phyloP scores from a whole-genome alignment of 1,284 basidiomycete genomes.

The Salmacisia buchloeana region DNA sequence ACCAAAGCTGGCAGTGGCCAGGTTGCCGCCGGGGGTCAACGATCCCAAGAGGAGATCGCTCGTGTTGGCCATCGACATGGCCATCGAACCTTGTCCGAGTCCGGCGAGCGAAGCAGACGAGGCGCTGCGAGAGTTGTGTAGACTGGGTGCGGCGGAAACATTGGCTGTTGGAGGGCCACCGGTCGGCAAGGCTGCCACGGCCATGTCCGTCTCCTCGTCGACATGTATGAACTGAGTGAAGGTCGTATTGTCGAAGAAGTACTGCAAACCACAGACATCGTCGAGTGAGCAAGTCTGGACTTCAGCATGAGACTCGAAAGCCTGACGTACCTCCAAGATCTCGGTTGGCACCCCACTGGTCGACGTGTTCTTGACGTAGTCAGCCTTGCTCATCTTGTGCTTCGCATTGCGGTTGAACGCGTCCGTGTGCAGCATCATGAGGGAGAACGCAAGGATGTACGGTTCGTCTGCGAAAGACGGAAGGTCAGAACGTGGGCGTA shows the following conservation, averaged over 20 bases:
- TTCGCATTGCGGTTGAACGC: conserved; percentile 97
- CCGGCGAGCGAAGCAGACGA: background rate
- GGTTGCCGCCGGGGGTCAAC: background rate
- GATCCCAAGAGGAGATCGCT: background rate
- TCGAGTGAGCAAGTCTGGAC: conserved; percentile 5
- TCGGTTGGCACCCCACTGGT: conserved; percentile 76
- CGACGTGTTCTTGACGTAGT: conserved; percentile 38
- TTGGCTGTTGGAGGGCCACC: background rate
- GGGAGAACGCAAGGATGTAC: conserved; percentile 92
- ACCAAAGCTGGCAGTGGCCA: background rate
- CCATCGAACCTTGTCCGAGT: background rate
- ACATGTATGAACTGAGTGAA: conserved; percentile 87
- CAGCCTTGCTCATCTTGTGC: conserved; percentile 72
- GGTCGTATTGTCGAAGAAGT: conserved; percentile 95
- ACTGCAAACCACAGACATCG: conserved; percentile 55
- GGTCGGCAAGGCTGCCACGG: background rate
- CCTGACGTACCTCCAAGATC: conserved; percentile 67
- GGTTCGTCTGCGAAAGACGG: conserved; percentile 67
- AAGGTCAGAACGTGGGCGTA: background rate
- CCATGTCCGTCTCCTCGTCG: conserved; percentile 59
- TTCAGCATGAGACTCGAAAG: conserved; percentile 29
- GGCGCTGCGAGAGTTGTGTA: background rate
- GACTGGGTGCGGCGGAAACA: background rate
- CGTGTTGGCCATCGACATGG: background rate
- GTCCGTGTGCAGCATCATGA: conserved; percentile 98